Evolutionary conservation across 495 filamentous ascomycete genomes (phyloP), one percentile per base, ranked within the genome.

Genomic region (Aspergillus leporis): DNA sequence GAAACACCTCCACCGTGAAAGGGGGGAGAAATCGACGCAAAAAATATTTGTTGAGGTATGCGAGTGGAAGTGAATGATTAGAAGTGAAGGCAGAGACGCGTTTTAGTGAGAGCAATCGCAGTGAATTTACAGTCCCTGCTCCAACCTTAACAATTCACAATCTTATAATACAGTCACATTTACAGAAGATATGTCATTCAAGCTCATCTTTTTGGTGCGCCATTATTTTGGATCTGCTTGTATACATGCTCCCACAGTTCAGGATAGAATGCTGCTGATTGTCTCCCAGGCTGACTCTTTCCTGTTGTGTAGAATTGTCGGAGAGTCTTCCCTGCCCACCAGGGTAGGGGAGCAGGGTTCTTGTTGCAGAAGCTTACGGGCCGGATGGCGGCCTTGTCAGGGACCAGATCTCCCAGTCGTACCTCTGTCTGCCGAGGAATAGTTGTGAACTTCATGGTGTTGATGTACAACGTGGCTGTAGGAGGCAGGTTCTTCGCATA

Each of bases 401-500:
- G 56, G 9, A 73, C 64, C 0, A 81, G 64, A 51, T 79, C 75
- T 8, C 69, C 73, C 18, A 79, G n/a, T 30, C 70, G 68, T 14
- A 78, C 76, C 5, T 69, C 64, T 1, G 73, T 76, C 19, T 67
- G 67, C 2, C 75, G 70, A 1, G 76, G 76, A 30, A 77, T 74
- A 0, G 75, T 71, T 3, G 75, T 78, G 47, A 88, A 75, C 23
- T 84, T 86, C 78, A 92, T 86, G 14, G 87, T 93, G 18, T 82
- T 87, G 41, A 95, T 72, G 30, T 88, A 85, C 2, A 96, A 65
- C 25, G 76, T 78, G 1, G 88, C 86, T 9, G 79, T 78, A 0
- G 85, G 78, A 3, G 90, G 87, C 0, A 90, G 73, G 25, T 78
- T 79, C 51, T 79, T 78, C 0, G 80, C 78, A 67, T 88, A 95